phyloP scores from a whole-genome alignment of 441 rosid species.

The Populus hybrid region DNA sequence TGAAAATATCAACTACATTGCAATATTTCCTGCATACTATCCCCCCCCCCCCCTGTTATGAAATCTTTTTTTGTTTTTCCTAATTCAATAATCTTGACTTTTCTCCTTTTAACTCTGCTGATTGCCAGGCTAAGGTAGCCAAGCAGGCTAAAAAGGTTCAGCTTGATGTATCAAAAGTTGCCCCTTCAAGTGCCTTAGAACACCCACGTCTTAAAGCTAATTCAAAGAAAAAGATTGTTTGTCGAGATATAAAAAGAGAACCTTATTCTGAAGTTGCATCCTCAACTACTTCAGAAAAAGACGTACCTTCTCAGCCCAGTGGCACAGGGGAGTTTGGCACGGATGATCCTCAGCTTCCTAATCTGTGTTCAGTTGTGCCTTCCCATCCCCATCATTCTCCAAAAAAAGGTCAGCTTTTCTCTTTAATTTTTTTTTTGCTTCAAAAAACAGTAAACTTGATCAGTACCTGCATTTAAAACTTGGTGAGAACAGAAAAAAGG shows the following conservation, averaged over 20 bases:
- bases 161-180: constrained; percentile 33
- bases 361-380: constrained; percentile 22
- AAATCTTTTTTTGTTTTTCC: neutral
- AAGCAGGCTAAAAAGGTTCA: constrained; percentile 35
- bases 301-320: constrained; percentile 21
- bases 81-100: constrained; percentile 5
- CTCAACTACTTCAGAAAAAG: constrained; percentile 22
- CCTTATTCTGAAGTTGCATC: constrained; percentile 15
- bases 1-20: neutral
- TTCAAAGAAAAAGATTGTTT: constrained; percentile 18
- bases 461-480: neutral
- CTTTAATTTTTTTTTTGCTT: neutral
- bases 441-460: neutral
- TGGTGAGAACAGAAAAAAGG: neutral
- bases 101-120: neutral
- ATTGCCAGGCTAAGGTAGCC: constrained; percentile 39
- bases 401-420: constrained; percentile 32
- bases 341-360: constrained; percentile 19
- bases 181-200: constrained; percentile 29
- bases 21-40: neutral
- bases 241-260: constrained; percentile 19
- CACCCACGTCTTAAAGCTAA: constrained; percentile 23
- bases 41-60: neutral
- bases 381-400: constrained; percentile 22
- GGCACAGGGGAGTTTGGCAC: constrained; percentile 13